Evolutionary conservation across 2,329 filamentous ascomycete genomes (phyloP), one percentile per base, ranked within the genome.

Genomic region (Phyllosticta citribraziliensis): DNA sequence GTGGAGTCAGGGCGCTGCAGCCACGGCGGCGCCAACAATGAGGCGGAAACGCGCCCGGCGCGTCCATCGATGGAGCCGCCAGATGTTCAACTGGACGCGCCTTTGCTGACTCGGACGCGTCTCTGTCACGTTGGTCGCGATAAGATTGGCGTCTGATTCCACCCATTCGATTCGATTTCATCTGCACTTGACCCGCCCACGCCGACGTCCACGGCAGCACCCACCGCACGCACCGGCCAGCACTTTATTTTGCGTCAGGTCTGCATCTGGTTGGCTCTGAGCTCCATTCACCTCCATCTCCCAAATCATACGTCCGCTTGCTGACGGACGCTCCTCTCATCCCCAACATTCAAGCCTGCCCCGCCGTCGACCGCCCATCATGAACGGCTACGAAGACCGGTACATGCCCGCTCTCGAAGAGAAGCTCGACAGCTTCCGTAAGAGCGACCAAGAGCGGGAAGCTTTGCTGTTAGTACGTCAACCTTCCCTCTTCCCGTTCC

Each of bases 371-470:
- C 47, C 11, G 53, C 35, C 35, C 58, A 52, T 12, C 58, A 60
- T 60, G 58, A 60, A 60, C 53, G 59, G 59, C 54, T 57, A 61
- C 50, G 40, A 47, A n/a, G 47, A 62, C 5, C 55, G 40, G 22
- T 51, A 53, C 5, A 55, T 57, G n/a, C 51, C 55, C 3, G 50
- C 55, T 24, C 30, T 62, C n/a, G 60, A 62, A 50, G 55, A 62
- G 20, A 69, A 70, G 61, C 69, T 74, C 66, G 66, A 70, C 33
- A 62, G 63, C 30, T 75, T 74, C 61, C 68, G 68, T 33, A 68
- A 68, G 27, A 72, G 71, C 33, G 73, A 75, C 57, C 68, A 71
- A n/a, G 70, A 71, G 14, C 67, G 73, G 62, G 70, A 75, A 59
- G 67, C 66, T 40, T 68, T 74, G 51, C 64, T 74, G 58, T 66